Evolutionary conservation across 2,329 filamentous ascomycete species (phyloP).

Genomic region (Elsinoe perseae): DNA sequence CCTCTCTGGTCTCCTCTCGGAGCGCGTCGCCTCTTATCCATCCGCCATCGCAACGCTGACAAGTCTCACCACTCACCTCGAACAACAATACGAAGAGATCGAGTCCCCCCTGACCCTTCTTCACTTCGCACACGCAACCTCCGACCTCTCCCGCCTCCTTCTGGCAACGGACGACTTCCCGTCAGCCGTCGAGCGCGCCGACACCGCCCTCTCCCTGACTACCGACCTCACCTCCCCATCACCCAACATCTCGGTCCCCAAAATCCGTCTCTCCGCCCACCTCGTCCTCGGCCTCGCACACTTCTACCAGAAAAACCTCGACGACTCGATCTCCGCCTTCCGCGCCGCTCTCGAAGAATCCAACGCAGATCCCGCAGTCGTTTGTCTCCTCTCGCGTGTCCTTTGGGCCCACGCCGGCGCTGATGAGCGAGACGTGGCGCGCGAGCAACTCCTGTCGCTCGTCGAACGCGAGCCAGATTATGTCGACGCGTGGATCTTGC

Average conservation of each 20-base stretch:
- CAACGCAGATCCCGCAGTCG: constrained; percentile 67
- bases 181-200: constrained; percentile 68
- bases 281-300: constrained; percentile 77
- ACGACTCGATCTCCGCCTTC: constrained; percentile 70
- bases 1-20: constrained; percentile 70
- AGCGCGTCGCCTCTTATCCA: constrained; percentile 63
- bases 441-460: constrained; percentile 70
- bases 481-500: constrained; percentile 67
- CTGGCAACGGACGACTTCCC: constrained; percentile 60
- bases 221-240: constrained; percentile 59
- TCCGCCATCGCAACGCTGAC: constrained; percentile 58
- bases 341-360: constrained; percentile 72
- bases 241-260: constrained; percentile 55
- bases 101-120: constrained; percentile 68
- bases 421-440: constrained; percentile 65
- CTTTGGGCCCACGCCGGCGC: constrained; percentile 82
- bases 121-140: constrained; percentile 72
- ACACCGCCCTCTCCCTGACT: constrained; percentile 70
- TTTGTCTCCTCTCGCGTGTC: constrained; percentile 81
- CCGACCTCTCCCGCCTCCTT: constrained; percentile 77
- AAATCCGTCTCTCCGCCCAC: constrained; percentile 72
- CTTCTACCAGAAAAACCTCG: constrained; percentile 60
- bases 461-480: constrained; percentile 69
- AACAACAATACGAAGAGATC: constrained; percentile 74
- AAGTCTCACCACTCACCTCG: constrained; percentile 59